Conservation (phyloP, 2,329 filamentous ascomycete genomes). For the Cordyceps javanica region DNA sequence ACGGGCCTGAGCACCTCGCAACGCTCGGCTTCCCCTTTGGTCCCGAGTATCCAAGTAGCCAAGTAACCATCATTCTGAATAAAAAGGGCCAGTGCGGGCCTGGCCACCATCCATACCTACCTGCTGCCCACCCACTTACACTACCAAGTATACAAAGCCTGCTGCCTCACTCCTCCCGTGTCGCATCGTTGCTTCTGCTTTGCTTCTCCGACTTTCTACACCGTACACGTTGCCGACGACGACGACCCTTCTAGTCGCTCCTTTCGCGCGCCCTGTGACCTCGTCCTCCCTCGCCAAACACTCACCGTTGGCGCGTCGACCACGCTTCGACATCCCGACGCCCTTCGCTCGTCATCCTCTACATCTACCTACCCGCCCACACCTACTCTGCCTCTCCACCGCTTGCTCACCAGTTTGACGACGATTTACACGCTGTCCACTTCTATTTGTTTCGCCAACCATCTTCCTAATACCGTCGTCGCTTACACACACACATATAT, state of each 20-base stretch:
- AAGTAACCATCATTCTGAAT: too few species aligned
- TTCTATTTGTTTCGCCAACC: not conserved
- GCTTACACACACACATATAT: not conserved
- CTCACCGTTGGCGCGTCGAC: not conserved
- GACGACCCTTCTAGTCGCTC: not conserved
- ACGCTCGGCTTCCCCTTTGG: not conserved
- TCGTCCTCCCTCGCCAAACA: not conserved
- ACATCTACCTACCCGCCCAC: not conserved
- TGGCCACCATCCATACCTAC: too few species aligned
- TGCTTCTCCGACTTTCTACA: not conserved
- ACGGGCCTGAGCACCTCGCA: not conserved
- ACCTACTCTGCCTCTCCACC: not conserved
- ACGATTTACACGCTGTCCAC: not conserved
- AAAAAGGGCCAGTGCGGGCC: conserved; percentile 3
- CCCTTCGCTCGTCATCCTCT: not conserved
- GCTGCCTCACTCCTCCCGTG: not conserved
- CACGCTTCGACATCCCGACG: not conserved
- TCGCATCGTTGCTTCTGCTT: not conserved
- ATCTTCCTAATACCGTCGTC: not conserved
- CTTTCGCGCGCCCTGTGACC: conserved; percentile 3
- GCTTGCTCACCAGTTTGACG: not conserved
- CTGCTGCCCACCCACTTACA: too few species aligned
- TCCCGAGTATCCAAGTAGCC: not conserved
- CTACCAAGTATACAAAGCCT: not conserved
- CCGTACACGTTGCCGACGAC: not conserved